Evolutionary conservation across 176 grass and related monocot species (phyloP).

Genomic region (Eleusine coracana): DNA sequence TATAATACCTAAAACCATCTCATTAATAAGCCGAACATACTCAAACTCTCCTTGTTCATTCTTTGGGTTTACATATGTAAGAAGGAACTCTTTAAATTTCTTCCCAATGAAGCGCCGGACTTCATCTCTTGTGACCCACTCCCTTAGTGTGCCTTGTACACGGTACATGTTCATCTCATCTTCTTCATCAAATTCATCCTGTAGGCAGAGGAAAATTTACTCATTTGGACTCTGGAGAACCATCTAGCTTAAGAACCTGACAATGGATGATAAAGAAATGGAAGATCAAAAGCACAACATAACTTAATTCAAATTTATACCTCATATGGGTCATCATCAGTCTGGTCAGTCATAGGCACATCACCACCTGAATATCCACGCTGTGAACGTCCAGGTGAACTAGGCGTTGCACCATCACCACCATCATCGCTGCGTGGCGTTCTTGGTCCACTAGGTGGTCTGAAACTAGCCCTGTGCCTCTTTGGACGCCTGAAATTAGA

Average conservation of each 20-base stretch:
- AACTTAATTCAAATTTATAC: conserved; percentile 38
- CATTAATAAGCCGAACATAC: conserved; percentile 90
- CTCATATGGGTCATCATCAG: conserved; percentile 90
- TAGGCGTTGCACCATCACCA: conserved; percentile 70
- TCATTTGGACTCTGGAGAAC: conserved; percentile 1
- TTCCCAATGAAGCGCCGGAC: conserved; percentile 93
- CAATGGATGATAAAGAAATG: neutral
- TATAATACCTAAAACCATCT: conserved; percentile 91
- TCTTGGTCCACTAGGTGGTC: conserved; percentile 68
- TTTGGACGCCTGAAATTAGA: conserved; percentile 79
- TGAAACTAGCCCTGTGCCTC: conserved; percentile 78
- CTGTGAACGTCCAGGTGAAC: conserved; percentile 91
- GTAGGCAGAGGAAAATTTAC: conserved; percentile 14
- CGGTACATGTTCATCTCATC: conserved; percentile 97
- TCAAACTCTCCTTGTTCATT: conserved; percentile 95
- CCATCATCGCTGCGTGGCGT: conserved; percentile 86
- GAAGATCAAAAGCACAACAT: conserved; percentile 21
- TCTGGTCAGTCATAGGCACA: conserved; percentile 87
- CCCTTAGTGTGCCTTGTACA: conserved; percentile 89
- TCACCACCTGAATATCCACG: conserved; percentile 76
- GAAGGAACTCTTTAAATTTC: conserved; percentile 98
- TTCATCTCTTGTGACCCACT: conserved; percentile 98
- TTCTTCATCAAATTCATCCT: conserved; percentile 99
- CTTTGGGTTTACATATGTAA: conserved; percentile 95
- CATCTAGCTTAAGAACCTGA: neutral